Base-by-base conservation (phyloP, 805 yeast species). In the Barnettozyma botsteinii region DNA sequence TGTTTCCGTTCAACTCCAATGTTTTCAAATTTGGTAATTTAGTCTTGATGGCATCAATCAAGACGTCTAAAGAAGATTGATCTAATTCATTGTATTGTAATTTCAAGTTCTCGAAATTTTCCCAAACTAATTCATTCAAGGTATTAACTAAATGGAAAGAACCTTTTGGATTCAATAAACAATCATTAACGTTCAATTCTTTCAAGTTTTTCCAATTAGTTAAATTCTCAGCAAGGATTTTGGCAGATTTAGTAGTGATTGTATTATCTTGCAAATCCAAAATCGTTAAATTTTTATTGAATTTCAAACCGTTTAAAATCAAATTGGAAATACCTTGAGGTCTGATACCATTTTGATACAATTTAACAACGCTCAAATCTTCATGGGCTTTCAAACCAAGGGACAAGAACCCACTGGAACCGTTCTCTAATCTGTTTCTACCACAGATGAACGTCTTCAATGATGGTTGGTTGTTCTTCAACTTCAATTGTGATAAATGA, bases 301-400 rank as follows among this genome's bases (percentile, higher is more conserved):
- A 60, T 32, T 73, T 61, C 54, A 93, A 74, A 41, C 97, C 98
- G 38, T 81, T 73, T 15, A 67, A 65, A 50, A 91, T 70, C 55
- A 91, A 72, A 50, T 74, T 79, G 47, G 81, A 75, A 41, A 91
- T 80, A 52, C 99, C 99, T 41, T 77, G 80, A 40, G 95, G 98
- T 64, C 99, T 80, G 49, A 93, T 93, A 59, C 99, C 99, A 61
- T 93, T 93, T 67, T 93, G 99, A 59, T 87, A 91, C 50, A 93
- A 71, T 59, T 84, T 79, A 26, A 89, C 77, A 43, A 71, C 77
- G 61, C 84, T 77, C 57, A 89, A 70, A 38, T 79, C 75, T 31
- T 74, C 70, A 61, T 93, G 96, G 38, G 82, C 81, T 59, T 83
- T 82, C 51, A 93, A 73, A 45, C 95, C 96, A 41, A 85, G 69